Conservation (phyloP, 1,284 basidiomycete species). For the Coniferiporia weirii region DNA sequence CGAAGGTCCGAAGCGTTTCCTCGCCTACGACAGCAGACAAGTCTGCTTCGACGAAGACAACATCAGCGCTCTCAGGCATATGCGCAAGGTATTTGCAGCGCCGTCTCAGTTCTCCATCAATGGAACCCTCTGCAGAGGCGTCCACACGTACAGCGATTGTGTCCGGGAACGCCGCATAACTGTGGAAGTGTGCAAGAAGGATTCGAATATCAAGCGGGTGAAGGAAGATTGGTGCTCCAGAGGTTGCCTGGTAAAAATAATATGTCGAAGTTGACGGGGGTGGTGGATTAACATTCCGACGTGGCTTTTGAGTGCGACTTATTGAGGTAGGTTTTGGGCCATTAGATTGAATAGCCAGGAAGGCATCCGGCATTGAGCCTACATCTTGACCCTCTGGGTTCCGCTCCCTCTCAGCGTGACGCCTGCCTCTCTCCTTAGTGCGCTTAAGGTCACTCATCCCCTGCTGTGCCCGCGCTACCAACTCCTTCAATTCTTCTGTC, state of each 20-base stretch:
- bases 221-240: constrained; percentile 88
- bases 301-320: constrained; percentile 46
- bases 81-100: constrained; percentile 95
- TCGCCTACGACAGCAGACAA: constrained; percentile 68
- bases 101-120: constrained; percentile 89
- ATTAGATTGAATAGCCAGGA: constrained; percentile 37
- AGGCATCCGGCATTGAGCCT: constrained; percentile 44
- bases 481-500: constrained; percentile 49
- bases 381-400: constrained; percentile 12
- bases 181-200: constrained; percentile 78
- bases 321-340: constrained; percentile 22
- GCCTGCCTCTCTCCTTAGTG: constrained; percentile 33
- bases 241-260: constrained; percentile 94
- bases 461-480: constrained; percentile 56
- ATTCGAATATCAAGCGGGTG: constrained; percentile 96
- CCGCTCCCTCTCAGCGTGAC: constrained; percentile 24
- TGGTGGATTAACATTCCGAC: constrained; percentile 76
- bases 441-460: constrained; percentile 54
- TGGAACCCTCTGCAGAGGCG: constrained; percentile 68
- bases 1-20: constrained; percentile 74
- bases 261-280: constrained; percentile 80
- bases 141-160: constrained; percentile 77
- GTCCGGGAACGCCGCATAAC: constrained; percentile 83
- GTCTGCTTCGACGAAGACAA: constrained; percentile 92
- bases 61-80: constrained; percentile 87